Conservation (phyloP, 2,329 filamentous ascomycete species). For the Geosmithia putterillii region DNA sequence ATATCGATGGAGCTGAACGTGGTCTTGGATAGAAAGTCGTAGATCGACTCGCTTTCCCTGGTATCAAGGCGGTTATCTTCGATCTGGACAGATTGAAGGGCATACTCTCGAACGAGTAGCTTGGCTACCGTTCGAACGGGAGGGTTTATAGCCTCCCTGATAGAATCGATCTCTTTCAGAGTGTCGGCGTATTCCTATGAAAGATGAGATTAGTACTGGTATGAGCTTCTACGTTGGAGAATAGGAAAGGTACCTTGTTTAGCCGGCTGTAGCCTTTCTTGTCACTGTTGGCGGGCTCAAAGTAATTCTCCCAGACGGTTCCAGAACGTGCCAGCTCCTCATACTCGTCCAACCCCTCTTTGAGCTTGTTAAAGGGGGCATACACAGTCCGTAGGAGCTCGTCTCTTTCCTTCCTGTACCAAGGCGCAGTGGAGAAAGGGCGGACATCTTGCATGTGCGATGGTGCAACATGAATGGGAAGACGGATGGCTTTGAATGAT, state of each 20-base stretch:
- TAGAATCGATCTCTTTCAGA: slow-evolving; percentile 5
- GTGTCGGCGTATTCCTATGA: not conserved
- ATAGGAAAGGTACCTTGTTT: no score
- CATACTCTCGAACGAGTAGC: slow-evolving; percentile 6
- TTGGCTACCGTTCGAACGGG: slow-evolving; percentile 3
- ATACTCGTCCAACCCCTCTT: slow-evolving; percentile 7
- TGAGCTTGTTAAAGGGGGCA: slow-evolving; percentile 2
- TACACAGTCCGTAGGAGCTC: slow-evolving; percentile 4
- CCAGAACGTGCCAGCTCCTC: slow-evolving; percentile 8
- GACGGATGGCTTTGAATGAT: no score
- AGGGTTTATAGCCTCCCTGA: slow-evolving; percentile 2
- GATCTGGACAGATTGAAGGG: slow-evolving; percentile 11
- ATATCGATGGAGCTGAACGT: slow-evolving; percentile 1
- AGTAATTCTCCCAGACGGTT: slow-evolving; percentile 10
- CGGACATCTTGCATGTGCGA: no score
- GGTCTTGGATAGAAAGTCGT: slow-evolving; percentile 2
- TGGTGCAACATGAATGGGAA: no score
- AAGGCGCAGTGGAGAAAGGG: no score
- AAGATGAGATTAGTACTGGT: no score
- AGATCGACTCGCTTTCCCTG: slow-evolving; percentile 5
- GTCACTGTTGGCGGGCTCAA: slow-evolving; percentile 5
- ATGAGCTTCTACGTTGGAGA: no score
- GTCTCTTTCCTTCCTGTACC: slow-evolving; percentile 1
- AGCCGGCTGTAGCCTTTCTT: no score
- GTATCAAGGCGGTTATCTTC: slow-evolving; percentile 7